Conservation (phyloP, 345 rosid species). For the Litchi chinensis region DNA sequence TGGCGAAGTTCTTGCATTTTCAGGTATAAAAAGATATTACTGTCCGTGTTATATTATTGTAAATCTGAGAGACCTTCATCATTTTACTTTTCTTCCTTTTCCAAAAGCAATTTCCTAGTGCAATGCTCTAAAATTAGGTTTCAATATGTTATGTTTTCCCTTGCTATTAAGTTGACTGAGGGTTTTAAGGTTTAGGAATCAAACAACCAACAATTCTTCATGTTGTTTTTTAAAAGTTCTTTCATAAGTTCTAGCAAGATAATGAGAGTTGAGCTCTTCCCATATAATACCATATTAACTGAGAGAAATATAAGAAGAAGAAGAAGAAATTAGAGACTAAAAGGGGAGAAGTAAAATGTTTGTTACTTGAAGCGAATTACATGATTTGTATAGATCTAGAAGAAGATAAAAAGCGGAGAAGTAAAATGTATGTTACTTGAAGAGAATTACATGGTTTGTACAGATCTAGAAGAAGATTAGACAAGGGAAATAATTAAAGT, state of each 20-base stretch:
- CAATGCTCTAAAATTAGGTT: neutral
- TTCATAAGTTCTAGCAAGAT: too few species aligned
- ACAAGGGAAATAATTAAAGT: neutral
- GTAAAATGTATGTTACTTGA: too few species aligned
- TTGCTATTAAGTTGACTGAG: neutral
- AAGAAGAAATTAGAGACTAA: too few species aligned
- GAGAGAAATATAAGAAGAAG: too few species aligned
- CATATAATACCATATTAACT: too few species aligned
- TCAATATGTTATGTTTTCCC: neutral
- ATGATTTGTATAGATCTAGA: neutral
- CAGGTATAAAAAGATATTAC: constrained; percentile 33
- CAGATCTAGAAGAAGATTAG: neutral
- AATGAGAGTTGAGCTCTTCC: too few species aligned
- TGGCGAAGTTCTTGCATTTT: constrained; percentile 58
- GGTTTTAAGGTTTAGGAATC: too few species aligned
- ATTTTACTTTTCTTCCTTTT: neutral
- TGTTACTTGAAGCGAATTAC: too few species aligned
- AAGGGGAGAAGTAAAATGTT: too few species aligned
- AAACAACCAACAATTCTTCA: too few species aligned
- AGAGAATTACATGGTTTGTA: too few species aligned
- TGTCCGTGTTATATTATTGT: neutral
- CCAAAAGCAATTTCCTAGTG: neutral
- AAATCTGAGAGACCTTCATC: neutral
- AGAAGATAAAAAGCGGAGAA: neutral
- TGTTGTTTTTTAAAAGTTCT: too few species aligned